Base-by-base conservation (phyloP, 2,329 filamentous ascomycete genomes). In the Beauveria brongniartii region DNA sequence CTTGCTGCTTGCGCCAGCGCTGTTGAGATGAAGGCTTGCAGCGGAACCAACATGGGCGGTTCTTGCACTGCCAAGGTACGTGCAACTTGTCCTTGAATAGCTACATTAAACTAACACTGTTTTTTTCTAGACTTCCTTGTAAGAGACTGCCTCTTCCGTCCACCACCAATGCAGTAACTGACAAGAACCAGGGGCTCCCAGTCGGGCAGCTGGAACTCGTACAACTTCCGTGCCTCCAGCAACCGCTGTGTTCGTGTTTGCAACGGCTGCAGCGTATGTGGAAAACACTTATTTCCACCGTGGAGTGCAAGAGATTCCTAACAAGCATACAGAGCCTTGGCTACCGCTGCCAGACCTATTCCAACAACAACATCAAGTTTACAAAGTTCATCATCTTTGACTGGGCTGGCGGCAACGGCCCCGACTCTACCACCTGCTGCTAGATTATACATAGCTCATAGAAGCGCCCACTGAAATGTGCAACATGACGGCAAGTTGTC, bases 301-400 rank as follows among this genome's bases (percentile, higher is more conserved):
- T 7, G 3, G 2, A 0, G 12, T n/a, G 7, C 20, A 10, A 24
- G 9, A 34, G 18, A n/a, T 46, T 41, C n/a, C 34, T 58, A 20
- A 58, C 12, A 41, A 18, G 30, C 8, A 14, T 41, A 41, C 28
- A 58, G 55, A 58, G 46, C 43, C 46, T 58, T 9, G 55, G 55
- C 46, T 58, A 34, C 34, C 55, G 55, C 46, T 58, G 55, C 55
- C 55, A 58, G 46, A 58, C 28, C 30, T 62, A 62, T 50, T 62
- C 61, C 34, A 62, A 62, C 61, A 62, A 59, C 50, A 59, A 62
- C 54, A 62, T 62, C 50, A 55, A 50, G 43, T 62, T 62, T 44
- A 63, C 37, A 55, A 59, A 58, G 43, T 59, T 64, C 44, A 64
- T 62, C 63, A 55, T 64, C 57, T 61, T 64, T 40, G 61, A 62